These are phyloP conservation scores for Eucalyptus pauciflora DNA, from an alignment of 345 rosid genomes.

Conservation along the genomic window DNA sequence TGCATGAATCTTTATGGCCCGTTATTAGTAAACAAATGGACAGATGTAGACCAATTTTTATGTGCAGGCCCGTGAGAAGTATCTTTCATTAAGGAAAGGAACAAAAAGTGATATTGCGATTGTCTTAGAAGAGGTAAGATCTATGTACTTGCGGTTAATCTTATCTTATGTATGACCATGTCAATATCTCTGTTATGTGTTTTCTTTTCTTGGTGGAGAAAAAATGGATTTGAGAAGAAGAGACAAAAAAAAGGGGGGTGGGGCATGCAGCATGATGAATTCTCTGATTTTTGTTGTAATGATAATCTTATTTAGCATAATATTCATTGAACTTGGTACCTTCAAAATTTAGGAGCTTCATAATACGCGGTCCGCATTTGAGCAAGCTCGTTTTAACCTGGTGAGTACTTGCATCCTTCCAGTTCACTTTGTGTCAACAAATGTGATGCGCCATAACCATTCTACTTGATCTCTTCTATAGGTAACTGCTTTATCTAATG, in stretches of 20 bases:
- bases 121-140: constrained; percentile 72
- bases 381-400: constrained; percentile 88
- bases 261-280: background rate
- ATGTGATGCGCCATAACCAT: background rate
- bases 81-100: constrained; percentile 89
- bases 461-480: constrained; percentile 8
- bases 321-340: background rate
- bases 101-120: constrained; percentile 62
- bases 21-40: background rate
- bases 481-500: constrained; percentile 91
- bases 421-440: background rate
- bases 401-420: constrained; percentile 18
- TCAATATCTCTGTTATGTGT: background rate
- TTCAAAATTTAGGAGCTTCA: constrained; percentile 68
- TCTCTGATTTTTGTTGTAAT: background rate
- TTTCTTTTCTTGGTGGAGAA: background rate
- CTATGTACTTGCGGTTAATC: background rate
- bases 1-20: background rate
- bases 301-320: background rate
- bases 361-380: constrained; percentile 76
- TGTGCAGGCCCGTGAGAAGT: constrained; percentile 87
- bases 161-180: background rate
- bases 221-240: background rate
- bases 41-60: background rate
- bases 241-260: background rate